Conservation (phyloP, 306 rosid species). For the Abrus precatorius region DNA sequence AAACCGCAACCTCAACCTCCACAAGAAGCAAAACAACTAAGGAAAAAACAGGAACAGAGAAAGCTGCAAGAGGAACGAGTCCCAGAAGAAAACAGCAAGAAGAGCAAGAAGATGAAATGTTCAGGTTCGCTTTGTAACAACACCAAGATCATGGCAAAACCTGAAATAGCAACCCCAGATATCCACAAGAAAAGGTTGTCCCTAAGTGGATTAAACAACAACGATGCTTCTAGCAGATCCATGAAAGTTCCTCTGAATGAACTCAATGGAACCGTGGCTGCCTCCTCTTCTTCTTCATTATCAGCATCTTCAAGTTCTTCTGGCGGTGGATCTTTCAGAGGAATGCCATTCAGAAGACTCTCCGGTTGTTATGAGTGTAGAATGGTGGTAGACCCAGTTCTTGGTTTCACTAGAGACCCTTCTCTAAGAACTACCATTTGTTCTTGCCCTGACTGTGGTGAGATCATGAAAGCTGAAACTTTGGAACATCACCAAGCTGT, state of each 20-base stretch:
- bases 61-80: conserved; percentile 63
- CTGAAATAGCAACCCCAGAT: conserved; percentile 71
- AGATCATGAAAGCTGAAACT: conserved; percentile 84
- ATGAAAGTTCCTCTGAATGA: conserved; percentile 75
- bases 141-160: conserved; percentile 82
- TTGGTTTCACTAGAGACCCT: conserved; percentile 85
- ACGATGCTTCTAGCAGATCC: conserved; percentile 75
- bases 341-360: conserved; percentile 91
- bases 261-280: conserved; percentile 63
- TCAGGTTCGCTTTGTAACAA: conserved; percentile 89
- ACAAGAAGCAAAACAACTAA: conserved; percentile 50
- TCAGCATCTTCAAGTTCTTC: conserved; percentile 77
- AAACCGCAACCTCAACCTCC: conserved; percentile 39
- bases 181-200: conserved; percentile 71
- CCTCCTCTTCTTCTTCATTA: conserved; percentile 71
- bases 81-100: conserved; percentile 74
- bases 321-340: conserved; percentile 70
- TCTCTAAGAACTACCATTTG: conserved; percentile 82
- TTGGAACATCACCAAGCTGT: conserved; percentile 86
- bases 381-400: conserved; percentile 96
- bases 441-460: conserved; percentile 92
- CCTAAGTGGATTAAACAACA: conserved; percentile 54
- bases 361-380: conserved; percentile 96
- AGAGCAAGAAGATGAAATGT: conserved; percentile 91
- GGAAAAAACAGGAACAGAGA: conserved; percentile 53